Evolutionary conservation across 2,329 filamentous ascomycete species (phyloP).

Genomic region (Arthrobotrys entomopaga): DNA sequence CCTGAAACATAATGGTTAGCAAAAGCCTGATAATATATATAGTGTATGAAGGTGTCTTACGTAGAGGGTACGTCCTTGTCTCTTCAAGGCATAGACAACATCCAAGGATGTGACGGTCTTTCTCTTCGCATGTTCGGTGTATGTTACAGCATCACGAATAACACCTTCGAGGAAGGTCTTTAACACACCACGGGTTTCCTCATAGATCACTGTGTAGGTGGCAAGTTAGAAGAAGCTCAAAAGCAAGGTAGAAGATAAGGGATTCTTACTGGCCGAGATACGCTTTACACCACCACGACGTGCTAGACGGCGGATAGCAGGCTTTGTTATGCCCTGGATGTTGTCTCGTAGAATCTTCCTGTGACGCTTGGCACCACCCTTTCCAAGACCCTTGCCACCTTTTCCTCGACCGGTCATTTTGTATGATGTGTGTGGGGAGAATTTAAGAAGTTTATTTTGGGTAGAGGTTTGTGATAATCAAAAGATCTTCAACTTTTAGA

Average conservation of each 20-base stretch:
- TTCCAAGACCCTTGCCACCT: constrained; percentile 96
- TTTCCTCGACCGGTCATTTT: constrained; percentile 70
- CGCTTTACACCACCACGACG: constrained; percentile 99
- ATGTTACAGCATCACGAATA: constrained; percentile 80
- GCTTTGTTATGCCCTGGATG: constrained; percentile 99
- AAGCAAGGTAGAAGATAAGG: constrained; percentile 64
- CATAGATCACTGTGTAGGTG: constrained; percentile 74
- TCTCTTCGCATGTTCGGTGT: constrained; percentile 82
- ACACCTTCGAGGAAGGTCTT: constrained; percentile 82
- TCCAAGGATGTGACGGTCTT: constrained; percentile 79
- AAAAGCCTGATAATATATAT: not conserved
- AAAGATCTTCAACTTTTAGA: not conserved
- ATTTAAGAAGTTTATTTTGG: not conserved
- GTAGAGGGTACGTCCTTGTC: constrained; percentile 74
- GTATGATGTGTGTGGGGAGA: not conserved
- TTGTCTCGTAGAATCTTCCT: constrained; percentile 99
- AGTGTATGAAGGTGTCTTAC: constrained; percentile 58
- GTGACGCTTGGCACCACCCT: constrained; percentile 98
- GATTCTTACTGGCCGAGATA: constrained; percentile 79
- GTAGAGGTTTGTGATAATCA: constrained; percentile 1
- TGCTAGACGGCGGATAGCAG: constrained; percentile 96
- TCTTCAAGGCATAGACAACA: constrained; percentile 72
- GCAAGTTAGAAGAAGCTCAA: not conserved
- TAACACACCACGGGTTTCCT: constrained; percentile 79
- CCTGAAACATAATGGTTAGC: constrained; percentile 14